Evolutionary conservation across 2,329 filamentous ascomycete species (phyloP), one percentile per base, ranked within the genome.

Genomic region (Dendryphion nanum): DNA sequence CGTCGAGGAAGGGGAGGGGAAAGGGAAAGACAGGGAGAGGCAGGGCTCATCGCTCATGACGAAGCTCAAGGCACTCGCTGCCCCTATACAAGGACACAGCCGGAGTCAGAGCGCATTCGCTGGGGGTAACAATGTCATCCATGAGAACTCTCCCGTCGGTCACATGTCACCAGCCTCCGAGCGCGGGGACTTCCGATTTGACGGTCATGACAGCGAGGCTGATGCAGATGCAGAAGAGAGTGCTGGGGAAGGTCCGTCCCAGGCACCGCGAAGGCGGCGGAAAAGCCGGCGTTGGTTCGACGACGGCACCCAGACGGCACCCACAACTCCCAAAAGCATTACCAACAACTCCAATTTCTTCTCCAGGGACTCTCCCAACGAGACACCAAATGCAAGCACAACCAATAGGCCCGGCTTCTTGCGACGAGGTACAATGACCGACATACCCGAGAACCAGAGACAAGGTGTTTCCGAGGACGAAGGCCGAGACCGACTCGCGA

Each of bases 151-250:
- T 15, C 58, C 64, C 14, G 50, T 61, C 10, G 60, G 56, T 32
- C 69, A 67, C 15, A 57, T 69, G 16, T 73, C 72, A 1, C 73
- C 74, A 4, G 64, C 63, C 13, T 71, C 71, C n/a, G 74, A 77
- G 53, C 65, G 70, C 44, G 69, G 68, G 18, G 69, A 73, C 18
- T 56, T 59, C 12, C 64, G 62, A 3, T 64, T 71, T 80, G 46
- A 77, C 77, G 76, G 78, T 42, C 77, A 78, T 41, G 77, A 59
- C 18, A 86, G 82, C 60, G 87, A 90, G 61, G 81, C 75, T 12
- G 83, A 86, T 55, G 83, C 85, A 1, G 88, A 93, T 61, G 87
- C 84, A 2, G 90, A 95, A 60, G 88, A 93, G 59, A 95, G 89
- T 30, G 86, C 83, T 0, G 88, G 89, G 36, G 90, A 95, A 44